Evolutionary conservation across 306 rosid species (phyloP).

Genomic region (Trifolium pratense): DNA sequence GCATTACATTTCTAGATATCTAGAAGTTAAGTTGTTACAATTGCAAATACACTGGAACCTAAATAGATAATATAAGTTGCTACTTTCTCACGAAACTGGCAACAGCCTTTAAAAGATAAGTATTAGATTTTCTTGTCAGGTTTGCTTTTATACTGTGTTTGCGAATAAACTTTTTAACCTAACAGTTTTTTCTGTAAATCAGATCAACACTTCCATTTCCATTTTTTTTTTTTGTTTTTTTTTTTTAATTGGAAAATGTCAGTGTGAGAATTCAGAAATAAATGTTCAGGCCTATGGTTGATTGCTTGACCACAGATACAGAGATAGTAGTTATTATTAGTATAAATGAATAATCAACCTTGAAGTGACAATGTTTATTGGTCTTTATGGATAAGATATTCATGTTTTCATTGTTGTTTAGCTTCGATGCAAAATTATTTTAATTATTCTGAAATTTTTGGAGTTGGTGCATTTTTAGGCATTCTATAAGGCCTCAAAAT

Average conservation of each 20-base stretch:
- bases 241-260: background rate
- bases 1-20: background rate
- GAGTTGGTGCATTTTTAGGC: conserved; percentile 48
- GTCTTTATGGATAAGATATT: no score
- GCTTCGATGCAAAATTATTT: conserved; percentile 20
- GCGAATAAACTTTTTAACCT: background rate
- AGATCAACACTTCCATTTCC: background rate
- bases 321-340: conserved; percentile 5
- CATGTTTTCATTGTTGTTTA: conserved; percentile 1
- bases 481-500: conserved; percentile 49
- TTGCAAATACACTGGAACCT: background rate
- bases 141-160: background rate
- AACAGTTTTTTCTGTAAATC: background rate
- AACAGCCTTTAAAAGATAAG: background rate
- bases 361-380: no score
- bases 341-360: background rate
- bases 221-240: background rate
- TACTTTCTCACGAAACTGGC: background rate
- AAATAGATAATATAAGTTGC: background rate
- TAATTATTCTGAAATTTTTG: conserved; percentile 36
- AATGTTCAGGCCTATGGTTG: conserved; percentile 4
- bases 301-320: background rate
- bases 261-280: background rate
- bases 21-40: background rate
- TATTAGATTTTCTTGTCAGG: background rate